Evolutionary conservation across 2,329 filamentous ascomycete species (phyloP).

Genomic region (Fusarium chuoi): DNA sequence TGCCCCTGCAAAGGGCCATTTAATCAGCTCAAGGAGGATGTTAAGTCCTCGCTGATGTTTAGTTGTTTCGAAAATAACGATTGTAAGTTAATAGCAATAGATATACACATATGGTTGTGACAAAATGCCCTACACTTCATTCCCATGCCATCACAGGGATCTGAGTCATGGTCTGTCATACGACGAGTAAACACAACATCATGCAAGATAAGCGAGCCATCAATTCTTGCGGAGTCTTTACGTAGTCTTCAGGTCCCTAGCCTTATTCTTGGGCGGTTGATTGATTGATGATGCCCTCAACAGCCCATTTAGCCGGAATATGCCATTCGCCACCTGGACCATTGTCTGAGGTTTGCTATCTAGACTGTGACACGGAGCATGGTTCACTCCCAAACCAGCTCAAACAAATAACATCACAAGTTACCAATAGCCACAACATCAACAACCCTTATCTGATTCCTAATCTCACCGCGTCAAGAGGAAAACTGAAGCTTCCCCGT

Average conservation of each 20-base stretch:
- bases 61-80: background rate
- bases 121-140: accelerated
- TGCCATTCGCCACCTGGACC: background rate
- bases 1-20: background rate
- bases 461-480: background rate
- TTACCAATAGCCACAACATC: accelerated
- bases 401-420: background rate
- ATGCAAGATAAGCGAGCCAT: background rate
- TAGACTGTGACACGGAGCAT: background rate
- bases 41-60: too few relatives aligned
- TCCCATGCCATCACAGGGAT: accelerated
- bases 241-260: background rate
- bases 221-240: background rate
- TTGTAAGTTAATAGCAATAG: accelerated
- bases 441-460: background rate
- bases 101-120: accelerated
- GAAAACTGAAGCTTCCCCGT: background rate
- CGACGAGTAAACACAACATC: background rate
- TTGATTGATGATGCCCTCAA: too few relatives aligned
- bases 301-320: background rate
- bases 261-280: background rate
- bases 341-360: background rate
- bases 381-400: accelerated
- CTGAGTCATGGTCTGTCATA: background rate
- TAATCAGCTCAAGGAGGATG: too few relatives aligned